Evolutionary conservation across 2,329 filamentous ascomycete genomes (phyloP).

Genomic region (Aspergillus ochraceus): DNA sequence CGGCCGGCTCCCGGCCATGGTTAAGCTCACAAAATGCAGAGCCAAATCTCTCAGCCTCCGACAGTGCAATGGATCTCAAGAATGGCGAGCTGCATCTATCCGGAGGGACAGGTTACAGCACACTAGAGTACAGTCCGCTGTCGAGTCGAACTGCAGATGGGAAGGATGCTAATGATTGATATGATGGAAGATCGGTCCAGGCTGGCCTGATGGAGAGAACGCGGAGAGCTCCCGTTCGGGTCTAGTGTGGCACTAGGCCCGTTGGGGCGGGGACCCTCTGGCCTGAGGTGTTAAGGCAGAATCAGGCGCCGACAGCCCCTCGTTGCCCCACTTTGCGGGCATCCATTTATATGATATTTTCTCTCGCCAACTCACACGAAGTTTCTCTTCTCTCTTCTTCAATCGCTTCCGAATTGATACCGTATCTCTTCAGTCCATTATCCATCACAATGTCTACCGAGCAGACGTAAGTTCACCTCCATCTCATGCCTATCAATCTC

Average conservation of each 20-base stretch:
- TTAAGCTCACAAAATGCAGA: constrained; percentile 22
- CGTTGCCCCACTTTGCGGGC: constrained; percentile 2
- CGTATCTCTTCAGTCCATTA: constrained; percentile 16
- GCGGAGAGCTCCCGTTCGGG: constrained; percentile 27
- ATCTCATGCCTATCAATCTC: constrained; percentile 6
- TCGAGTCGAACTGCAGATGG: not conserved
- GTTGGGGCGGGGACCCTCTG: constrained; percentile 7
- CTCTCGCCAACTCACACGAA: constrained; percentile 24
- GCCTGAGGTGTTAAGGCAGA: constrained; percentile 16
- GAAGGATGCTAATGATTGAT: not conserved
- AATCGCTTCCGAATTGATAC: constrained; percentile 9
- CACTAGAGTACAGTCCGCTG: constrained; percentile 1
- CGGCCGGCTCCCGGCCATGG: constrained; percentile 54
- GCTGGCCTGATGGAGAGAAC: constrained; percentile 30
- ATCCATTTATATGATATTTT: constrained; percentile 18
- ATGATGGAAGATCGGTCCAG: constrained; percentile 24
- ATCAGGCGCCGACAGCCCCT: constrained; percentile 24
- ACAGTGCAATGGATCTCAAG: constrained; percentile 20
- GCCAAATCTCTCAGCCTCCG: constrained; percentile 37
- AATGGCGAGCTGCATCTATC: constrained; percentile 34
- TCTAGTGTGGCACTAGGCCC: constrained; percentile 16
- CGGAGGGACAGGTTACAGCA: constrained; percentile 16
- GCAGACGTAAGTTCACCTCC: constrained; percentile 71
- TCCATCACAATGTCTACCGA: constrained; percentile 69
- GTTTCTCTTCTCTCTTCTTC: constrained; percentile 18